A percentile compares a stretch with the other conserved stretches of the same genome.
Evolutionary conservation across 306 rosid species (phyloP).

Genomic region (Ziziphus jujuba): DNA sequence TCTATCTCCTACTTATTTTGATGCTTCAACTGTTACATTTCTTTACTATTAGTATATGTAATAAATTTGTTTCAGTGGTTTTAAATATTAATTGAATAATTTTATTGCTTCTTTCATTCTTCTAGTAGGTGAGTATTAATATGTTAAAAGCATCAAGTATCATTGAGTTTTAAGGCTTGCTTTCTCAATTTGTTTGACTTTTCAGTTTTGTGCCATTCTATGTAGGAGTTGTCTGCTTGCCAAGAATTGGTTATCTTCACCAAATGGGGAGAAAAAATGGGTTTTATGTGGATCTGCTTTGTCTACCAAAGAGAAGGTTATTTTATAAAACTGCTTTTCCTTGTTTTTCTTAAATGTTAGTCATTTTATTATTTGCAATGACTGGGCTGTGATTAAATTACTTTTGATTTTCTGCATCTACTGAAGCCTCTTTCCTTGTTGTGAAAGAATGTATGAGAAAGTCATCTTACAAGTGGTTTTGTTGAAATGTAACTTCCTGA

Average conservation of each 20-base stretch:
- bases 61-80: neutral
- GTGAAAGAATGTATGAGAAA: too few relatives aligned
- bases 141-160: neutral
- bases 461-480: too few relatives aligned
- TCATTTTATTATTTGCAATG: constrained; percentile 3
- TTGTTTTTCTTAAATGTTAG: neutral
- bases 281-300: constrained; percentile 86
- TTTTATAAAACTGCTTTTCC: constrained; percentile 2
- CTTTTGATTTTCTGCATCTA: neutral
- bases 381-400: neutral
- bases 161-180: neutral
- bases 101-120: neutral
- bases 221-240: constrained; percentile 46
- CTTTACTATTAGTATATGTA: neutral
- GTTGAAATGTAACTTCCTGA: too few relatives aligned
- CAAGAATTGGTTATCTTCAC: constrained; percentile 28
- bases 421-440: too few relatives aligned
- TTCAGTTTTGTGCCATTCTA: constrained; percentile 22
- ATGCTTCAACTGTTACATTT: neutral
- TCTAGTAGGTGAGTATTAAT: neutral
- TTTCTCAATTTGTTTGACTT: constrained; percentile 6
- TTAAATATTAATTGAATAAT: neutral
- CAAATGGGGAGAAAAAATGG: constrained; percentile 33
- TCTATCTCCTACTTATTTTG: neutral
- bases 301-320: constrained; percentile 76